Conservation (phyloP, 2,329 filamentous ascomycete genomes). For the Boeremia exigua region DNA sequence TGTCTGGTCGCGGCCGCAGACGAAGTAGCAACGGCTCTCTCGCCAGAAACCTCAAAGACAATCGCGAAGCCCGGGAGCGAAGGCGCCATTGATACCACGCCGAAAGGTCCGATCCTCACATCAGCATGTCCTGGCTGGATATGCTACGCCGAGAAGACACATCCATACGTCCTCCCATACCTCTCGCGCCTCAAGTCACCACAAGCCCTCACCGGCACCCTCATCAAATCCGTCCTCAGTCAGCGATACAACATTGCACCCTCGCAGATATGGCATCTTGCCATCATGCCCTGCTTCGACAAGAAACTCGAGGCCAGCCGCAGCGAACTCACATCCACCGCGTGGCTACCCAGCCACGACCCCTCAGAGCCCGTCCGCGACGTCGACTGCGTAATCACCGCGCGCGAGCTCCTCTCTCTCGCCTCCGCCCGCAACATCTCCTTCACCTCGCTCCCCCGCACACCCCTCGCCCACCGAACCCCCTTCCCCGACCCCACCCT, state of each 20-base stretch:
- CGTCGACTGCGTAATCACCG: conserved; percentile 97
- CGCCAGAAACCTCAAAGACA: conserved; percentile 32
- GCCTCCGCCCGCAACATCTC: conserved; percentile 79
- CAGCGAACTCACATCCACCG: conserved; percentile 83
- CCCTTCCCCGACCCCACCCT: conserved; percentile 77
- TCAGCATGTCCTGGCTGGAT: conserved; percentile 98
- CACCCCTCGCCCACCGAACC: conserved; percentile 57
- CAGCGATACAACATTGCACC: conserved; percentile 73
- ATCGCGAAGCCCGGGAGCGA: conserved; percentile 35
- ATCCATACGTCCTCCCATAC: conserved; percentile 90
- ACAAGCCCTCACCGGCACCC: conserved; percentile 87
- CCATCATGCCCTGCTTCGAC: conserved; percentile 98
- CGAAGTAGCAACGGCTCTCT: conserved; percentile 51
- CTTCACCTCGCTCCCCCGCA: conserved; percentile 74
- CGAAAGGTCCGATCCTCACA: conserved; percentile 73
- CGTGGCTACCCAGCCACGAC: conserved; percentile 62
- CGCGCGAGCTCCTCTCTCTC: conserved; percentile 90
- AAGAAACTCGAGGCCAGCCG: conserved; percentile 97
- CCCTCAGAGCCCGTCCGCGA: conserved; percentile 67
- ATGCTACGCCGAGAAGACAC: conserved; percentile 98
- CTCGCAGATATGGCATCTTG: conserved; percentile 88
- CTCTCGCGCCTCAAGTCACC: conserved; percentile 91
- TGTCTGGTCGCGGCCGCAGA: conserved; percentile 70
- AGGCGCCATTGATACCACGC: conserved; percentile 52
- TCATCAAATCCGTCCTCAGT: conserved; percentile 86